A percentile compares a stretch with the other conserved stretches of the same genome.
Evolutionary conservation across 2,329 filamentous ascomycete species (phyloP).

Genomic region (Fusarium sp.): DNA sequence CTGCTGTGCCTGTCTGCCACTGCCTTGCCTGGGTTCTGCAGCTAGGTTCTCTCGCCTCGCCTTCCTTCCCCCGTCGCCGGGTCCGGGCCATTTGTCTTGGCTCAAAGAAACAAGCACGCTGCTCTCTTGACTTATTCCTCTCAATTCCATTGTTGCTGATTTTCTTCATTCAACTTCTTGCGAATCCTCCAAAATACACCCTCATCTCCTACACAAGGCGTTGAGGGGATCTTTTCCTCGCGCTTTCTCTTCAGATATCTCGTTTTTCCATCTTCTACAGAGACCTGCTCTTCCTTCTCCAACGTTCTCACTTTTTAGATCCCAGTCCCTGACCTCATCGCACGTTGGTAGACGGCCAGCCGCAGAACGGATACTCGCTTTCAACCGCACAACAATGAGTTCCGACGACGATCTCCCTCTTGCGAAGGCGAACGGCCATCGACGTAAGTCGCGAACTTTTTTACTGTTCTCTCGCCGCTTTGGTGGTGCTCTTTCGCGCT

Average conservation of each 20-base stretch:
- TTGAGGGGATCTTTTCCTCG: constrained; percentile 48
- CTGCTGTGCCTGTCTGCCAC: constrained; percentile 30
- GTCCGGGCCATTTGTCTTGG: constrained; percentile 31
- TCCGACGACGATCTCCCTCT: constrained; percentile 87
- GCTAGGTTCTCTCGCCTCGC: constrained; percentile 32
- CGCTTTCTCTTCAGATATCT: constrained; percentile 30
- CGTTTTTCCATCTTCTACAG: constrained; percentile 22
- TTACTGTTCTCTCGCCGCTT: constrained; percentile 43
- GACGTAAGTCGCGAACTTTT: constrained; percentile 70
- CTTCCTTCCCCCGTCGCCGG: constrained; percentile 36
- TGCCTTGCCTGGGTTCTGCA: constrained; percentile 25
- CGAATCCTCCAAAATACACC: constrained; percentile 34
- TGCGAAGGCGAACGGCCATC: constrained; percentile 72
- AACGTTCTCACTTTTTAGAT: constrained; percentile 39
- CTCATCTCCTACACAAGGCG: constrained; percentile 52
- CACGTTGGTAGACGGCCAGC: constrained; percentile 38
- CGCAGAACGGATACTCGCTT: constrained; percentile 39
- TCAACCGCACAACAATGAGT: constrained; percentile 56
- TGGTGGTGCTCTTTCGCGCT: constrained; percentile 30
- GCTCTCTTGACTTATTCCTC: constrained; percentile 39
- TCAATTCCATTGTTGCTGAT: constrained; percentile 40
- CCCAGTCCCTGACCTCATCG: constrained; percentile 48
- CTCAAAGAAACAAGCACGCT: constrained; percentile 41
- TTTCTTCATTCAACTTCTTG: constrained; percentile 31
- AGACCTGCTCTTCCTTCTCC: constrained; percentile 27